Conservation (phyloP, 2,329 filamentous ascomycete genomes). For the Sphaceloma murrayae region DNA sequence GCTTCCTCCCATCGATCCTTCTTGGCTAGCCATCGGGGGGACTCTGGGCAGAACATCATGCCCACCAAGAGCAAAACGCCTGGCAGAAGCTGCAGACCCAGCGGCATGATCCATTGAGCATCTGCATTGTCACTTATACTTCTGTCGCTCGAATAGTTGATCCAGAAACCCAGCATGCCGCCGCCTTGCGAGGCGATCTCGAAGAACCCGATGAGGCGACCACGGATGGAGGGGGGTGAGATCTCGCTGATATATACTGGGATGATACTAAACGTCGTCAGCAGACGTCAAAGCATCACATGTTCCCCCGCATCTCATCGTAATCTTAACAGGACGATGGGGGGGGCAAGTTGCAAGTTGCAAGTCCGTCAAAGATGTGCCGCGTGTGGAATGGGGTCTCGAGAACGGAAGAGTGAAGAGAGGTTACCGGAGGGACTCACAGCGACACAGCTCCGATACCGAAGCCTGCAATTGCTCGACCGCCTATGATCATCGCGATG, state of each 20-base stretch:
- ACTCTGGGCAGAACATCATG: conserved; percentile 32
- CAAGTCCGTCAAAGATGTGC: no score
- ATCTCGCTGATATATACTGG: conserved; percentile 34
- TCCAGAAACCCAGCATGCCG: conserved; percentile 40
- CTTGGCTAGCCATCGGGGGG: conserved; percentile 27
- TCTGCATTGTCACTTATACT: conserved; percentile 39
- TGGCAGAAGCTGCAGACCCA: conserved; percentile 38
- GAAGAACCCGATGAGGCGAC: conserved; percentile 56
- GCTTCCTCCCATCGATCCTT: conserved; percentile 33
- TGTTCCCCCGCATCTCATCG: no score
- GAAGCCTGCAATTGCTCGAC: conserved; percentile 32
- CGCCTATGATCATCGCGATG: conserved; percentile 31
- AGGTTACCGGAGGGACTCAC: no score
- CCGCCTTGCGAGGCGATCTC: conserved; percentile 57
- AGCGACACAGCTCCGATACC: conserved; percentile 33
- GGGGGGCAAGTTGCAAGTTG: no score
- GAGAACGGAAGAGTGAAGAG: no score
- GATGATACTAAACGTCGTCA: no score
- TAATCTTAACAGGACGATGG: no score
- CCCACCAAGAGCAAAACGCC: conserved; percentile 31
- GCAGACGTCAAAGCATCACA: no score
- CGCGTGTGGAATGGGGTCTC: no score
- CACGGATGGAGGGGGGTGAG: conserved; percentile 53
- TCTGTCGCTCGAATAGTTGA: conserved; percentile 34
- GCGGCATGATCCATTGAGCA: conserved; percentile 55